phyloP scores from a whole-genome alignment of 768 basidiomycete genomes.

The Mycena kentingensis region DNA sequence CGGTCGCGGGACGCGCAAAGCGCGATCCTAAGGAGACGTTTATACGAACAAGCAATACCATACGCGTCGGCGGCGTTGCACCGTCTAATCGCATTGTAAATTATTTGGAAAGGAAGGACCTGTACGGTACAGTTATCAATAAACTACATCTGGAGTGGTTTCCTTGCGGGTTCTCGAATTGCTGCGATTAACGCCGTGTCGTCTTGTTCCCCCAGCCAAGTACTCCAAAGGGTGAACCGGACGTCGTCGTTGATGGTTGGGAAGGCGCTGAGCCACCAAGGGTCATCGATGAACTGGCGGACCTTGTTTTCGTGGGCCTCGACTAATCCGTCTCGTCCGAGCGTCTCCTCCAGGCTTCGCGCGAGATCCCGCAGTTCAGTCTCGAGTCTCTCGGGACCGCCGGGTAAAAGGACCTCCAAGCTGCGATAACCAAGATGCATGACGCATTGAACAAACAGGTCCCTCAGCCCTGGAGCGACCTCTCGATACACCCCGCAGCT shows the following conservation, averaged over 20 bases:
- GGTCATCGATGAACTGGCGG: slow-evolving; percentile 4
- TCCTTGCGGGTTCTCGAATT: too few relatives aligned
- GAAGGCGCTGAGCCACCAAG: slow-evolving; percentile 6
- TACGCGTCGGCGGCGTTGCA: too few relatives aligned
- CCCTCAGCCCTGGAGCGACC: background rate
- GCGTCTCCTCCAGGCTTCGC: background rate
- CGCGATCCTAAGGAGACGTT: too few relatives aligned
- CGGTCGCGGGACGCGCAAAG: slow-evolving; percentile 41
- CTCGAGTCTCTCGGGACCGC: slow-evolving; percentile 2
- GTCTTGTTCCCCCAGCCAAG: slow-evolving; percentile 1
- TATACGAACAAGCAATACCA: too few relatives aligned
- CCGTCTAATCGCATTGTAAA: too few relatives aligned
- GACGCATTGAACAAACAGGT: background rate
- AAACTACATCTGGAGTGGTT: too few relatives aligned
- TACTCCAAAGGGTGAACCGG: slow-evolving; percentile 3
- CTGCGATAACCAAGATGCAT: slow-evolving; percentile 17
- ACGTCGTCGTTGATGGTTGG: background rate
- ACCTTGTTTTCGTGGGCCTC: background rate
- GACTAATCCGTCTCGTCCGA: background rate
- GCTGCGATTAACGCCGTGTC: slow-evolving; percentile 3
- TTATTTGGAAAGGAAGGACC: too few relatives aligned
- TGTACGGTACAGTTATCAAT: too few relatives aligned
- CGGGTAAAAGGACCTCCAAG: slow-evolving; percentile 8
- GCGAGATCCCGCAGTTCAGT: slow-evolving; percentile 9
- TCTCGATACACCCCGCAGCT: background rate